A percentile compares a stretch with the other conserved stretches of the same genome.
Conservation (phyloP, 2,329 filamentous ascomycete genomes). For the Venturia effusa region DNA sequence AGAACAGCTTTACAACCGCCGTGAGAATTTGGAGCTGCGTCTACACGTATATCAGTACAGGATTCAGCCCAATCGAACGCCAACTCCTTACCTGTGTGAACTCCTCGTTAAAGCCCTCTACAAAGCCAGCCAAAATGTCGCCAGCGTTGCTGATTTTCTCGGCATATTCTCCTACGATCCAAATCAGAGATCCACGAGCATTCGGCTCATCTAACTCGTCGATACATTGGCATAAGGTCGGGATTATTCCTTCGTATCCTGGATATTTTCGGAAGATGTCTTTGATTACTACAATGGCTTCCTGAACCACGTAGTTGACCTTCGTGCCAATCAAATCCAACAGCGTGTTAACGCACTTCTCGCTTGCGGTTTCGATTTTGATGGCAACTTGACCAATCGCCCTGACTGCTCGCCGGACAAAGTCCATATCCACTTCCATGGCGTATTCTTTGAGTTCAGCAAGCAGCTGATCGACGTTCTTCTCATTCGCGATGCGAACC, state of each 20-base stretch:
- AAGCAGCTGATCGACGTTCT: constrained; percentile 88
- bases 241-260: constrained; percentile 95
- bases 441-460: constrained; percentile 96
- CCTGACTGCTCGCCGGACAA: constrained; percentile 85
- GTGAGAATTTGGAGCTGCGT: constrained; percentile 98
- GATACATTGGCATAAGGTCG: constrained; percentile 89
- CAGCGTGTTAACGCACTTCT: constrained; percentile 89
- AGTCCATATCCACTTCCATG: constrained; percentile 98
- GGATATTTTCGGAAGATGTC: constrained; percentile 97
- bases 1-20: constrained; percentile 90
- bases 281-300: constrained; percentile 97
- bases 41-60: constrained; percentile 36
- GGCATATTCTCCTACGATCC: constrained; percentile 98
- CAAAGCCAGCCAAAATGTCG: constrained; percentile 82
- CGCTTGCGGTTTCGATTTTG: constrained; percentile 91
- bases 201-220: constrained; percentile 93
- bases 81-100: constrained; percentile 68
- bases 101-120: constrained; percentile 90
- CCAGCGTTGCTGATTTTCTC: constrained; percentile 99
- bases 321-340: constrained; percentile 93
- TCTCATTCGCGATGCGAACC: constrained; percentile 96
- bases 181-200: constrained; percentile 83
- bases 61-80: not conserved
- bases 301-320: constrained; percentile 98
- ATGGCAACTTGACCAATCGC: constrained; percentile 97